phyloP scores from a whole-genome alignment of 192 early-diverging fungal genomes.

The Podila horticola region DNA sequence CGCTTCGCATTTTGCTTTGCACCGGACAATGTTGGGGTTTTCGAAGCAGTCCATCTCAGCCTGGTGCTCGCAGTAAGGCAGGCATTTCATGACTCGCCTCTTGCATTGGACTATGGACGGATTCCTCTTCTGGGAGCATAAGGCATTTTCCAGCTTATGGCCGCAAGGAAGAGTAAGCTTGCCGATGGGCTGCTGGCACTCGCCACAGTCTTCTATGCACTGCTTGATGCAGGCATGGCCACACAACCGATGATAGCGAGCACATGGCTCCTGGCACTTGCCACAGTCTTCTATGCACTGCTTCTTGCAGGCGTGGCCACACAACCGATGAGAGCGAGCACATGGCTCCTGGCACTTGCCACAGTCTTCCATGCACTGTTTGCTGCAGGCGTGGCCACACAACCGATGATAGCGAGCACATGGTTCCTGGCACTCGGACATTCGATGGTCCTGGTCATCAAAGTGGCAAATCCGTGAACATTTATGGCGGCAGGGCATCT shows the following conservation, averaged over 20 bases:
- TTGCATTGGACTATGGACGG: conserved; percentile 22
- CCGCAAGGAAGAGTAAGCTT: conserved; percentile 31
- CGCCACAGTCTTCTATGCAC: too few species aligned
- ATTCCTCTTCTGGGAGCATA: conserved; percentile 27
- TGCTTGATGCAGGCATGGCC: too few species aligned
- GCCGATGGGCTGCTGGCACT: conserved; percentile 14
- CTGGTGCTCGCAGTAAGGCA: conserved; percentile 58
- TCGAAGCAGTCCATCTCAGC: conserved; percentile 31
- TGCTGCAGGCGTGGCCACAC: conserved; percentile 59
- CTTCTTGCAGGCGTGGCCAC: too few species aligned
- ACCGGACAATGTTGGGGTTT: conserved; percentile 8
- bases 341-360: conserved; percentile 52
- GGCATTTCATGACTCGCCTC: conserved; percentile 10
- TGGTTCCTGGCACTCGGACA: conserved; percentile 49
- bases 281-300: too few species aligned
- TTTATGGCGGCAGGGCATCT: conserved; percentile 62
- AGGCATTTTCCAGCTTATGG: conserved; percentile 26
- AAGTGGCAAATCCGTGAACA: conserved; percentile 56
- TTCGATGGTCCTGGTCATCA: conserved; percentile 54
- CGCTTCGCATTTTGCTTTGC: conserved; percentile 35
- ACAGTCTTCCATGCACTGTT: conserved; percentile 60
- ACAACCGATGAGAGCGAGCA: too few species aligned
- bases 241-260: too few species aligned
- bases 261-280: too few species aligned
- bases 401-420: conserved; percentile 51